Base-by-base conservation (phyloP, 495 filamentous ascomycete genomes). In the Amorphotheca resinae region DNA sequence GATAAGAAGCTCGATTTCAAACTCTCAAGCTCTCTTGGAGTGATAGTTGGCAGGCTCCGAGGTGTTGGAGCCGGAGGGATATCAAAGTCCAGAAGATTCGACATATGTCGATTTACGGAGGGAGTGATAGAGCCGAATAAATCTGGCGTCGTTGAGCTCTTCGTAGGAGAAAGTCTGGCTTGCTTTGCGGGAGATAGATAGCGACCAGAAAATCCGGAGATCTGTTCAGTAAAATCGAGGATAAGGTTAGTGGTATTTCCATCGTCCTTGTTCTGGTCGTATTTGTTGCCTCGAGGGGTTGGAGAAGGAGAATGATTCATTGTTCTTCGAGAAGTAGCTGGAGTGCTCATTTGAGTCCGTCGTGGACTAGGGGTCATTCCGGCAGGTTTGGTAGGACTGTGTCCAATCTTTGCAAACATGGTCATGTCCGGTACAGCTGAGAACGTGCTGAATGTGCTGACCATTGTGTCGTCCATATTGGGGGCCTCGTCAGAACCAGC, bases 391-490 rank as follows among this genome's bases (percentile, higher is more conserved):
- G 60, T 63, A 38, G 69, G 68, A 30, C 61, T 71, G 30, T 77
- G 76, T 42, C 74, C 72, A 46, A 87, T 60, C 26, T 76, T 73
- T 7, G 84, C 80, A 53, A 93, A 85, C 49, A 78, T 72, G n/a
- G 85, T 91, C 76, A 91, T 78, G 45, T 91, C 85, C 20, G 86
- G 84, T 32, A 93, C 73, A 0, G 84, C 82, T 2, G 87, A 94
- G 61, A 93, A 95, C 11, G 70, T 73, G 61, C 84, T 93, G 53
- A 91, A 82, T 31, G 79, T 81, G 63, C 84, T 93, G 53, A 89
- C 79, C 36, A 79, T 81, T 15, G 83, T 89, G 50, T 93, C 87
- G 52, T 93, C 84, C 45, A 61, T 50, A 37, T 64, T 59, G 8
- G 52, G 42, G n/a, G 59, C 55, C 26, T 68, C 65, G 3, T 59